phyloP scores from a whole-genome alignment of 2,329 filamentous ascomycete species.

The Trichoderma endophyticum region DNA sequence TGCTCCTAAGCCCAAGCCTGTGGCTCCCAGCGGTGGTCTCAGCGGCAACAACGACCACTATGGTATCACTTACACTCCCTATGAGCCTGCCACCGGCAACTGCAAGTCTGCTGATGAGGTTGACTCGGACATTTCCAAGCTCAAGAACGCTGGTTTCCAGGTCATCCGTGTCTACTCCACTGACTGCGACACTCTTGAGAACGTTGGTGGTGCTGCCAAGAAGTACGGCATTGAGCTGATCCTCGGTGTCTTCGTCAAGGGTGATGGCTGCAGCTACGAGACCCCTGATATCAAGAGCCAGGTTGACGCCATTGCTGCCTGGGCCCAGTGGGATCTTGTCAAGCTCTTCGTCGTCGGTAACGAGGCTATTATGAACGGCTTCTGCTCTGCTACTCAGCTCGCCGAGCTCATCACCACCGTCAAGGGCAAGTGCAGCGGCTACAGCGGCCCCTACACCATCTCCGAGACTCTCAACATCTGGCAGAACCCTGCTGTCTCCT shows the following conservation, averaged over 20 bases:
- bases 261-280: constrained; percentile 55
- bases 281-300: constrained; percentile 66
- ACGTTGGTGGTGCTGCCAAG: constrained; percentile 67
- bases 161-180: constrained; percentile 83
- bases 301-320: constrained; percentile 67
- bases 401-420: constrained; percentile 65
- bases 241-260: constrained; percentile 81
- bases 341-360: constrained; percentile 84
- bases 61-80: constrained; percentile 80
- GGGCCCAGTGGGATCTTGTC: constrained; percentile 72
- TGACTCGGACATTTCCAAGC: constrained; percentile 55
- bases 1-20: constrained; percentile 22
- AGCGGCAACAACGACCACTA: constrained; percentile 54
- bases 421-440: constrained; percentile 68
- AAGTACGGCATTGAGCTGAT: constrained; percentile 73
- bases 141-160: constrained; percentile 65
- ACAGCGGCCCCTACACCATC: constrained; percentile 74
- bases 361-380: constrained; percentile 78
- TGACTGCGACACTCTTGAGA: constrained; percentile 79
- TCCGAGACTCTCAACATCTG: constrained; percentile 82
- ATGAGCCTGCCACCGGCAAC: constrained; percentile 50
- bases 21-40: constrained; percentile 31
- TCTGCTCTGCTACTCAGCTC: constrained; percentile 62
- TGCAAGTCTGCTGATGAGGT: constrained; percentile 66
- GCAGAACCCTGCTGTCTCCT: constrained; percentile 57